phyloP scores from a whole-genome alignment of 306 rosid genomes.

The Castanopsis chinensis region DNA sequence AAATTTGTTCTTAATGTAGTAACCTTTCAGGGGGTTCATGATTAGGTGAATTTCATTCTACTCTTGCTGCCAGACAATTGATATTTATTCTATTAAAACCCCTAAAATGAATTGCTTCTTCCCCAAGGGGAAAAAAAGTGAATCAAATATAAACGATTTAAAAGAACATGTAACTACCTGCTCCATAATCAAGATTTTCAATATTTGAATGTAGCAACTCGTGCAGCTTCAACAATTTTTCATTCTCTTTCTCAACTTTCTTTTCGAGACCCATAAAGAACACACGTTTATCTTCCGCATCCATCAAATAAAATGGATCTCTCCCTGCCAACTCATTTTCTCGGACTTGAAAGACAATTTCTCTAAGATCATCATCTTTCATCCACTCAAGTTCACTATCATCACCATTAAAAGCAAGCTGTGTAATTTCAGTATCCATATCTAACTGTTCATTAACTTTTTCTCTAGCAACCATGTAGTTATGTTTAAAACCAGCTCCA shows the following conservation, averaged over 20 bases:
- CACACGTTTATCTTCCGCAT: slow-evolving; percentile 58
- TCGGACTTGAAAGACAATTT: slow-evolving; percentile 82
- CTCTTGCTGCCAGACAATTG: neutral
- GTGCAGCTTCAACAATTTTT: slow-evolving; percentile 63
- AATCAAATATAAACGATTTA: slow-evolving; percentile 4
- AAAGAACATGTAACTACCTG: slow-evolving; percentile 58
- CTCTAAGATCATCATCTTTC: slow-evolving; percentile 73
- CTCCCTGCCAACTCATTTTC: slow-evolving; percentile 78
- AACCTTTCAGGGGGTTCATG: slow-evolving; percentile 1
- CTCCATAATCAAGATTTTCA: slow-evolving; percentile 87
- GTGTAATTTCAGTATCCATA: slow-evolving; percentile 33
- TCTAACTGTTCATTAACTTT: slow-evolving; percentile 43
- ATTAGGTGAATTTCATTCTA: neutral
- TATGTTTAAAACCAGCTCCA: slow-evolving; percentile 77
- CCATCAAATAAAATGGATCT: slow-evolving; percentile 75
- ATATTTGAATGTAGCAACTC: slow-evolving; percentile 87
- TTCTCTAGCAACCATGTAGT: slow-evolving; percentile 68
- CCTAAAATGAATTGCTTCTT: slow-evolving; percentile 1
- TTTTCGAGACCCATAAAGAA: slow-evolving; percentile 86
- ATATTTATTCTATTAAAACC: neutral
- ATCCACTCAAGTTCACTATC: slow-evolving; percentile 85
- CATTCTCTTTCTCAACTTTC: slow-evolving; percentile 72
- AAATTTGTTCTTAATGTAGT: slow-evolving; percentile 6
- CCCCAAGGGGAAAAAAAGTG: slow-evolving; percentile 15
- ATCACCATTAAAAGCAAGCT: slow-evolving; percentile 45